Evolutionary conservation across 129 eudicot genomes (phyloP).

Genomic region (Lactuca sativa): DNA sequence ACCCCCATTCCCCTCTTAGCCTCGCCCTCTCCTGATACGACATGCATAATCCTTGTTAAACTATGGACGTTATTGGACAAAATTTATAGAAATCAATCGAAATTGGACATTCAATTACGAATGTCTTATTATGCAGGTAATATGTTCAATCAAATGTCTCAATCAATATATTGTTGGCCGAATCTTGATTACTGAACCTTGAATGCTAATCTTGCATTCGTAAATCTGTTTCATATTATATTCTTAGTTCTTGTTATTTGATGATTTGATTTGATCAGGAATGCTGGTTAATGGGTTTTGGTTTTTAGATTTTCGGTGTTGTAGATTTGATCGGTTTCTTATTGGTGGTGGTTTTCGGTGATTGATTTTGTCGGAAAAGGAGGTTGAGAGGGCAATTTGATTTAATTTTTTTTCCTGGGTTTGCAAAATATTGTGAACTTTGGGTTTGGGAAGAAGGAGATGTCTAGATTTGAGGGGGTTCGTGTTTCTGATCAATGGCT

Average conservation of each 20-base stretch:
- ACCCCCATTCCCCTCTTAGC: constrained; percentile 4
- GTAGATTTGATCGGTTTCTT: constrained; percentile 20
- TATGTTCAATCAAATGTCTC: constrained; percentile 18
- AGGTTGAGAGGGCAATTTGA: constrained; percentile 1
- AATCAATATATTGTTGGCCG: background rate
- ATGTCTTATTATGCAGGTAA: constrained; percentile 28
- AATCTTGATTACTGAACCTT: background rate
- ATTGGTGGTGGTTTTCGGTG: constrained; percentile 19
- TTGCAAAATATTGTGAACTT: constrained; percentile 40
- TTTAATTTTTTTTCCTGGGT: constrained; percentile 37
- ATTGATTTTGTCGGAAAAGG: constrained; percentile 22
- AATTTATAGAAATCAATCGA: constrained; percentile 4
- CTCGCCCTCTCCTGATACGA: background rate
- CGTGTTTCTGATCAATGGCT: constrained; percentile 83
- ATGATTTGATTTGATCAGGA: constrained; percentile 15
- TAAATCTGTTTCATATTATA: background rate
- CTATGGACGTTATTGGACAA: constrained; percentile 16
- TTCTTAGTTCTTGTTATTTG: constrained; percentile 9
- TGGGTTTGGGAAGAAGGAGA: constrained; percentile 60
- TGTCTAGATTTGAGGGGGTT: constrained; percentile 85
- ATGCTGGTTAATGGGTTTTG: constrained; percentile 17
- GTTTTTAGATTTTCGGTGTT: constrained; percentile 13
- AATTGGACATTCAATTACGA: constrained; percentile 15
- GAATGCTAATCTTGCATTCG: constrained; percentile 1
- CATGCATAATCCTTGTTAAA: constrained; percentile 20